Conservation (phyloP, 305 asterid genomes). For the Fraxinus angustifolia region DNA sequence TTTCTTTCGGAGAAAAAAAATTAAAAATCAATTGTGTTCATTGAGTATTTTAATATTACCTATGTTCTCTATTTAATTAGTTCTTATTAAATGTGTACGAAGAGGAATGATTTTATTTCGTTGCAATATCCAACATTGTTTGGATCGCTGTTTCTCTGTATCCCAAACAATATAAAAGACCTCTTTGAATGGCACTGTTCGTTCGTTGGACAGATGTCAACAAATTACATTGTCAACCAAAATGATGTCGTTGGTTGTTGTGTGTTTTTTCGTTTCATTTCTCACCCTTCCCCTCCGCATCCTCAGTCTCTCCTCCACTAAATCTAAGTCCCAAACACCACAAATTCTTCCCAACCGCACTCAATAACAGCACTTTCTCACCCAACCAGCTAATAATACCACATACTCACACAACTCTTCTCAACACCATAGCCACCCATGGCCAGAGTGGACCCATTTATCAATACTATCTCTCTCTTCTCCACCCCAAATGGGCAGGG, state of each 20-base stretch:
- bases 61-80: neutral
- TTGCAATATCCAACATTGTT: neutral
- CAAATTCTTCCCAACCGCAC: conserved; percentile 23
- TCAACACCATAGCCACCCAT: conserved; percentile 49
- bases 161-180: no score
- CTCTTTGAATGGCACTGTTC: no score
- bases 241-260: no score
- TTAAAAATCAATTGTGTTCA: no score
- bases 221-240: no score
- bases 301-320: conserved; percentile 29
- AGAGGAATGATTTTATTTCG: neutral
- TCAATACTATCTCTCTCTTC: conserved; percentile 27
- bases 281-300: conserved; percentile 29
- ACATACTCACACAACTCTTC: conserved; percentile 21
- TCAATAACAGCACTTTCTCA: conserved; percentile 33
- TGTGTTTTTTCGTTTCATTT: no score
- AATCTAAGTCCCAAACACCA: conserved; percentile 22
- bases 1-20: no score
- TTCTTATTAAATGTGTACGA: neutral
- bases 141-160: neutral
- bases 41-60: no score
- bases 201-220: no score
- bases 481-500: conserved; percentile 27
- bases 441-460: conserved; percentile 71
- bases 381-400: conserved; percentile 33